A percentile compares a stretch with the other conserved stretches of the same genome.
These are phyloP conservation scores for Sedum album DNA, from an alignment of 164 flowering plant species.

Conservation along the genomic window DNA sequence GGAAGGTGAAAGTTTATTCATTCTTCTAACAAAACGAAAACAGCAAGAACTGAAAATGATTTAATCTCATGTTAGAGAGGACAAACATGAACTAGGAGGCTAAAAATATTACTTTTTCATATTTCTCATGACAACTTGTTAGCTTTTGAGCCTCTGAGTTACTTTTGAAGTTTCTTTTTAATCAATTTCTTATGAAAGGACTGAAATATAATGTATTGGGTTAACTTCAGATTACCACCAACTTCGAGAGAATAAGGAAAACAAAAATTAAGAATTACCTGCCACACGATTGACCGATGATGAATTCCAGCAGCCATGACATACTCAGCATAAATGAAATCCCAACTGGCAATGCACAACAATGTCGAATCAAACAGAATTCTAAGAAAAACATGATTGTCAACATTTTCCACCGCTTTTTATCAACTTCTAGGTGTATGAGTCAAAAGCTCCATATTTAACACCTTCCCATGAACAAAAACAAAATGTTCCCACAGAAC, in stretches of 20 bases:
- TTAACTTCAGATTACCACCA: too few relatives aligned
- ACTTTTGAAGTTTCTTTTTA: neutral
- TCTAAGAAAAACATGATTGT: neutral
- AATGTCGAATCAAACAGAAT: neutral
- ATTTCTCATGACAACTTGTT: neutral
- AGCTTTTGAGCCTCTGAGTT: neutral
- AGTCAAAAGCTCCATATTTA: too few relatives aligned
- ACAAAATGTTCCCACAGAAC: neutral
- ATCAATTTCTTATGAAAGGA: neutral
- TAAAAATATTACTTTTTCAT: neutral
- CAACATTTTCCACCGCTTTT: neutral
- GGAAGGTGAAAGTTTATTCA: neutral
- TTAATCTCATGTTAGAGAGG: neutral
- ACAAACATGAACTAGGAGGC: neutral
- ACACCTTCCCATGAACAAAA: too few relatives aligned
- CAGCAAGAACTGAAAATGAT: neutral
- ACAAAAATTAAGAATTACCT: conserved; percentile 28
- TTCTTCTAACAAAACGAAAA: neutral
- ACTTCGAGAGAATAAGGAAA: neutral
- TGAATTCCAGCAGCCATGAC: conserved; percentile 90
- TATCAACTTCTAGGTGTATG: neutral
- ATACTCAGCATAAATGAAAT: conserved; percentile 96
- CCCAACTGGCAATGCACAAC: conserved; percentile 61
- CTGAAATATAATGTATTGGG: too few relatives aligned
- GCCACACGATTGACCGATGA: conserved; percentile 88